Base-by-base conservation (phyloP, 1,284 basidiomycete genomes). In the Pseudozyma sp. region DNA sequence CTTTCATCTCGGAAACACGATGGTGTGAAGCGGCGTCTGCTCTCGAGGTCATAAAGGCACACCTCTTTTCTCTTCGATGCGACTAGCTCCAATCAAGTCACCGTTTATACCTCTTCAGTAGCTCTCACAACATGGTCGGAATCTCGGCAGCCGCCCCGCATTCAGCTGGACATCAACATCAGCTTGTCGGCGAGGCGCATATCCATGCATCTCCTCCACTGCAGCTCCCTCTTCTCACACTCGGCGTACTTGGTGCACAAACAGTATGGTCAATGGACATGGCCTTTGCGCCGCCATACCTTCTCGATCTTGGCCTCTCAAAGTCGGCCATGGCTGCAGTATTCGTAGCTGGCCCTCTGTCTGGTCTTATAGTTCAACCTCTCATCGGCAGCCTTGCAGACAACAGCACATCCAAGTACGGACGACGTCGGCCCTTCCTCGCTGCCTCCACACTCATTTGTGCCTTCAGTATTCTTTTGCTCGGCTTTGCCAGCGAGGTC, bases 291-390 rank as follows among this genome's bases (percentile, higher is more conserved):
- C 67, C 77, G 1, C 78, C 81, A 0, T 84, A 81, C 44, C 62
- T 83, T 42, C 69, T 82, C 43, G 75, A 80, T 12, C 59, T 83
- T 1, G 83, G 83, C 3, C 60, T 84, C 3, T 76, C 77, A 3
- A 82, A 81, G 43, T 70, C 77, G 1, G 49, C 73, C 34, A 80
- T 79, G 66, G 78, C 83, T 5, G 61, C 79, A 7, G 78, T 84
- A 10, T 76, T 84, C 36, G 66, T 83, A 8, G 83, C 78, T 1
- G 83, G 81, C 1, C 83, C 83, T 0, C 56, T 83, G 2, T 80
- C 77, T 16, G 83, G 83, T 12, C 73, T 84, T 7, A 66, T 84
- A 13, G 85, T 86, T 2, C 86, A 87, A 63, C 86, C 86, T 3
- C 50, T 82, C 19, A 81, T 86, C 45, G 85, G 85, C 51, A 76